A percentile compares a stretch with the other conserved stretches of the same genome.
Conservation (phyloP, 805 yeast species). For the Kuraishia floccosa region DNA sequence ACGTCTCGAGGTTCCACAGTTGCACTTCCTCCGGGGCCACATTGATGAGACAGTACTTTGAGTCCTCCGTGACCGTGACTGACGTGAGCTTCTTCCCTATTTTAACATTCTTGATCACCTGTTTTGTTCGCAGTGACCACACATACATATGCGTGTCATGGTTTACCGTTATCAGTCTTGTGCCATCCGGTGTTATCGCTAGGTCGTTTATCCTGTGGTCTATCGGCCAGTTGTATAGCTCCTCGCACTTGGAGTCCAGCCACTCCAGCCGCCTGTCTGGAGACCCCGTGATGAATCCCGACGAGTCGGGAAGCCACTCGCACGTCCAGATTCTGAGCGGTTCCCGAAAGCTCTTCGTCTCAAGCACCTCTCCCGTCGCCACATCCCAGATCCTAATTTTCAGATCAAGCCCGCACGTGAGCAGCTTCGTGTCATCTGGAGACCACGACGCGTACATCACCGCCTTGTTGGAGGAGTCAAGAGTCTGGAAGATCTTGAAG, state of each 20-base stretch:
- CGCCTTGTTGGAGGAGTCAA: slow-evolving; percentile 37
- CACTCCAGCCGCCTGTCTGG: slow-evolving; percentile 57
- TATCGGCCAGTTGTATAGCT: slow-evolving; percentile 17
- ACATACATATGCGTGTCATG: slow-evolving; percentile 52
- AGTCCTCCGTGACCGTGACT: slow-evolving; percentile 46
- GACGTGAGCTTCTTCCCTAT: slow-evolving; percentile 55
- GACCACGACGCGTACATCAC: slow-evolving; percentile 70
- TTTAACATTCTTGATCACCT: slow-evolving; percentile 22
- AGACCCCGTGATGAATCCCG: slow-evolving; percentile 57
- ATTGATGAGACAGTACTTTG: slow-evolving; percentile 42
- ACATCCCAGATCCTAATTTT: slow-evolving; percentile 62
- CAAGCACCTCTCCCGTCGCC: slow-evolving; percentile 17
- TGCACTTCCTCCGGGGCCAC: slow-evolving; percentile 69
- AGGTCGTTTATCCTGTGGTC: slow-evolving; percentile 52
- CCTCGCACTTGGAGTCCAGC: slow-evolving; percentile 26
- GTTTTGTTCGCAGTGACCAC: slow-evolving; percentile 35
- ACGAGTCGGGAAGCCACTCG: slow-evolving; percentile 55
- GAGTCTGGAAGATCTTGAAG: slow-evolving; percentile 23
- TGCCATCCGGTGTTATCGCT: slow-evolving; percentile 55
- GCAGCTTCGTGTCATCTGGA: slow-evolving; percentile 51
- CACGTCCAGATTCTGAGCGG: slow-evolving; percentile 37
- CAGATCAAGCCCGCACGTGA: slow-evolving; percentile 67
- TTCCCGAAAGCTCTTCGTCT: slow-evolving; percentile 8
- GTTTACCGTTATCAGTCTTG: slow-evolving; percentile 49
- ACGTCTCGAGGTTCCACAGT: slow-evolving; percentile 62